Percentiles rank a stretch among this genome's conserved stretches.
Evolutionary conservation across 2,329 filamentous ascomycete genomes (phyloP).

Genomic region (Penicillium crustosum): DNA sequence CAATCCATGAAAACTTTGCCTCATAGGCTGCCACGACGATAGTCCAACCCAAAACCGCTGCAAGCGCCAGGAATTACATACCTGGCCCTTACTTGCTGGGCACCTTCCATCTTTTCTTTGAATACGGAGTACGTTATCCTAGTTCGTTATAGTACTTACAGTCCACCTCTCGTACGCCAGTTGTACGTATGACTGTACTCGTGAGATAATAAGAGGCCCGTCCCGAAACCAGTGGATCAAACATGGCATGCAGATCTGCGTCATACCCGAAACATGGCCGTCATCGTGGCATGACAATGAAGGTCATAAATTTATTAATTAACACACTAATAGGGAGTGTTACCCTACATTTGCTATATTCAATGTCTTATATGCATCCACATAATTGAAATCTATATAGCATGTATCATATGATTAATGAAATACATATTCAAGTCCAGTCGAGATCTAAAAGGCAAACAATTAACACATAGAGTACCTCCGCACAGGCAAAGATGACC

Average conservation of each 20-base stretch:
- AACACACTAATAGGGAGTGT: neutral
- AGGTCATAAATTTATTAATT: neutral
- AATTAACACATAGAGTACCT: neutral
- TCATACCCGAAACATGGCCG: constrained; percentile 5
- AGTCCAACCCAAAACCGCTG: constrained; percentile 17
- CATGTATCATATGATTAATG: neutral
- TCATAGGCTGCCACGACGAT: constrained; percentile 19
- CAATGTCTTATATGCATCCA: neutral
- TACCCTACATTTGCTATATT: neutral
- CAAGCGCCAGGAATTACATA: constrained; percentile 22
- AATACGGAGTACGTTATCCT: neutral
- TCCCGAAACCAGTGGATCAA: constrained; percentile 18
- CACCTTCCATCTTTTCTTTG: neutral
- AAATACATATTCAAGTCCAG: neutral
- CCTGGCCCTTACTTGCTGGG: neutral
- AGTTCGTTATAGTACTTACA: neutral
- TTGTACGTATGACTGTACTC: constrained; percentile 12
- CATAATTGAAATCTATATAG: neutral
- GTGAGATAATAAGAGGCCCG: constrained; percentile 22
- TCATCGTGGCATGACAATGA: constrained; percentile 6
- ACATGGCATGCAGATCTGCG: constrained; percentile 10
- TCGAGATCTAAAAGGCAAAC: neutral
- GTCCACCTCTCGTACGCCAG: neutral
- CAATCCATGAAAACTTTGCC: constrained; percentile 16
- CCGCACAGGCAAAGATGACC: neutral